Conservation (phyloP, 257 asterid species). For the Cinchona pubescens region DNA sequence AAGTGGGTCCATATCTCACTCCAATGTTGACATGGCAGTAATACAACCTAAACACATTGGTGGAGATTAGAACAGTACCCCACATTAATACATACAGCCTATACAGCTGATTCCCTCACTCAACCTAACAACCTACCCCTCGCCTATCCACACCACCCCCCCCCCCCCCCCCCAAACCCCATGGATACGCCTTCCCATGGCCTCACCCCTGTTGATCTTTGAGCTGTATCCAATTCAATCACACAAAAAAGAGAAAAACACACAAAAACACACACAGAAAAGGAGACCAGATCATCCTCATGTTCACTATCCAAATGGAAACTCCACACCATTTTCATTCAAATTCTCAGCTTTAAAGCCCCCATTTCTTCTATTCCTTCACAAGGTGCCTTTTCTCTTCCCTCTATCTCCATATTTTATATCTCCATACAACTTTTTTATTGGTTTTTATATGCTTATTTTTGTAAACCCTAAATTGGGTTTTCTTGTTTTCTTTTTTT, state of each 20-base stretch:
- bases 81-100: neutral
- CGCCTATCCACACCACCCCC: too few relatives aligned
- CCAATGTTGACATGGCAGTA: neutral
- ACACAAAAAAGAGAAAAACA: neutral
- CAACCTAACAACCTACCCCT: too few relatives aligned
- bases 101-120: conserved; percentile 16
- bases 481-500: conserved; percentile 1
- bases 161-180: too few relatives aligned
- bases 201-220: conserved; percentile 1
- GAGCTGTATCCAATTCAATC: conserved; percentile 20
- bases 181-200: too few relatives aligned
- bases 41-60: neutral
- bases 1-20: conserved; percentile 2
- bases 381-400: conserved; percentile 7
- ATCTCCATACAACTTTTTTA: neutral
- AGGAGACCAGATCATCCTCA: conserved; percentile 14
- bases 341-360: neutral
- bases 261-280: neutral
- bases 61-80: neutral
- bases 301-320: conserved; percentile 12
- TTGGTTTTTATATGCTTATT: conserved; percentile 13
- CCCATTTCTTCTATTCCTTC: conserved; percentile 3
- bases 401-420: neutral
- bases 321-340: conserved; percentile 13
- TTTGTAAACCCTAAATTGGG: neutral